A percentile compares a stretch with the other conserved stretches of the same genome.
These are phyloP conservation scores for Cryptococcus depauperatus DNA, from an alignment of 1,284 basidiomycete genomes.

Conservation along the genomic window DNA sequence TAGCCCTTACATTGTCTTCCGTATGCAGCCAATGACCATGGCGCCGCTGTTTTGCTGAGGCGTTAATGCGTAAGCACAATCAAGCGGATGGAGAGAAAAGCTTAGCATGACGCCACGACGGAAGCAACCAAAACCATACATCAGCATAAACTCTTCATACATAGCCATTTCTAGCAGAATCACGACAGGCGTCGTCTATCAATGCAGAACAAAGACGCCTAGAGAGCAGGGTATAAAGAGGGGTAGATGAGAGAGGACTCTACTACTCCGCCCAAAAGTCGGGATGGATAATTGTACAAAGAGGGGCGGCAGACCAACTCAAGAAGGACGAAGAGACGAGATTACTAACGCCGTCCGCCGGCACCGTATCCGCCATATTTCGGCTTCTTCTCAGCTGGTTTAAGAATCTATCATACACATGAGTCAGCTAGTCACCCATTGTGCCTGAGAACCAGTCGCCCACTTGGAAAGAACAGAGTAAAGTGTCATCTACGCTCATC, in stretches of 20 bases:
- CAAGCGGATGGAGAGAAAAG: too few relatives aligned
- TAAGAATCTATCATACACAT: conserved; percentile 79
- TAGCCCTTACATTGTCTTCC: too few relatives aligned
- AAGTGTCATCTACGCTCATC: conserved; percentile 99
- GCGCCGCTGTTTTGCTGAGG: too few relatives aligned
- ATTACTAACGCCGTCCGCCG: conserved; percentile 40
- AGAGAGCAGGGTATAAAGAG: not conserved
- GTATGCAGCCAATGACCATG: too few relatives aligned
- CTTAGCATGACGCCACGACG: too few relatives aligned
- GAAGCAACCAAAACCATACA: too few relatives aligned
- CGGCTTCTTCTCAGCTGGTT: conserved; percentile 95
- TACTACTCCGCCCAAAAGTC: not conserved
- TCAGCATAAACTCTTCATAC: conserved; percentile 2
- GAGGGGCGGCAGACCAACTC: conserved; percentile 12
- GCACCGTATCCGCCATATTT: conserved; percentile 40
- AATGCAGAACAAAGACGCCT: not conserved
- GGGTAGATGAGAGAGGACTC: conserved; percentile 1
- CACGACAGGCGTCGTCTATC: not conserved
- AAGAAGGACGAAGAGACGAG: conserved; percentile 8
- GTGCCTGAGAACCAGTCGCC: conserved; percentile 29
- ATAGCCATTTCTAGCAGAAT: not conserved
- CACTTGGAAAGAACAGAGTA: conserved; percentile 97
- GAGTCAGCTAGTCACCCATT: not conserved
- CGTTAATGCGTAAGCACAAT: too few relatives aligned
- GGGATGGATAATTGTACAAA: not conserved